Evolutionary conservation across 371 early-diverging fungal species (phyloP).

Genomic region (Dichotomocladium elegans): DNA sequence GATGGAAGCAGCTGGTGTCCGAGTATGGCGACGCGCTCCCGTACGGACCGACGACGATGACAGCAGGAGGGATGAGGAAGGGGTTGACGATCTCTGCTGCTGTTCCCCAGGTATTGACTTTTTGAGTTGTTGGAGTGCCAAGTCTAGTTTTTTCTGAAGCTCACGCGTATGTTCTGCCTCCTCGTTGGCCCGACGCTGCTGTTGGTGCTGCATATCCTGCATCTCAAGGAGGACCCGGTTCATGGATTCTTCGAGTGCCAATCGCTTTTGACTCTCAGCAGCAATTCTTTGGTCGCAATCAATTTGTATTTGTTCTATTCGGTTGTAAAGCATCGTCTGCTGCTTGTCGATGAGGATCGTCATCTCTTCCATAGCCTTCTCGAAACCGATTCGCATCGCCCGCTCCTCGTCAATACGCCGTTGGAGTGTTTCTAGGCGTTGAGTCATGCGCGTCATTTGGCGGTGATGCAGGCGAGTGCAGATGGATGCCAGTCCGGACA

Average conservation of each 20-base stretch:
- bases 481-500: constrained; percentile 12
- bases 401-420: constrained; percentile 31
- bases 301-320: constrained; percentile 30
- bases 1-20: no score
- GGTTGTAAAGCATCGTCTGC: constrained; percentile 31
- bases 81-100: background rate
- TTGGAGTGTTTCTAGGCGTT: constrained; percentile 21
- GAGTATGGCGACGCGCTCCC: no score
- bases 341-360: constrained; percentile 36
- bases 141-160: constrained; percentile 19
- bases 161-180: constrained; percentile 15
- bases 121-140: constrained; percentile 11
- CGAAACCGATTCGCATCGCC: constrained; percentile 40
- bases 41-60: background rate
- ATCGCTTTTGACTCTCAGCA: constrained; percentile 25
- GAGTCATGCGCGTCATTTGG: constrained; percentile 13
- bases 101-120: constrained; percentile 2
- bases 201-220: constrained; percentile 19
- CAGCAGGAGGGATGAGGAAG: background rate
- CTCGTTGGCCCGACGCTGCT: constrained; percentile 11
- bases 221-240: constrained; percentile 29
- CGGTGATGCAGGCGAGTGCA: constrained; percentile 8
- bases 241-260: constrained; percentile 32
- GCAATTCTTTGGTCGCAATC: constrained; percentile 28
- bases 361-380: constrained; percentile 47